Base-by-base conservation (phyloP, 2,329 filamentous ascomycete genomes). In the Microdochium paspali region DNA sequence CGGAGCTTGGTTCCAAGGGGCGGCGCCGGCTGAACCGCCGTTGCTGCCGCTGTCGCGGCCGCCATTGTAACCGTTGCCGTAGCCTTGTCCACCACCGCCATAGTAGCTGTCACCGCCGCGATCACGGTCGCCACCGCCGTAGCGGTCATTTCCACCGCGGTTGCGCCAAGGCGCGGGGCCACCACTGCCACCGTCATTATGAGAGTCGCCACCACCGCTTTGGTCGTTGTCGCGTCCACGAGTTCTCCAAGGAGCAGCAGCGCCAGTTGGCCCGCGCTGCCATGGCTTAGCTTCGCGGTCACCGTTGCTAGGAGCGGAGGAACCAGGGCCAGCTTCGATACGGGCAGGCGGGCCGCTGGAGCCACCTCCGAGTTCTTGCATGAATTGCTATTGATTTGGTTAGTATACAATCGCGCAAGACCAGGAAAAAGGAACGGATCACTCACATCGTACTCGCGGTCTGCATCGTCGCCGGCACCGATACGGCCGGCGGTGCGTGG, bases 291-390 rank as follows among this genome's bases (percentile, higher is more conserved):
- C 73, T 56, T 85, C 82, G 25, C 57, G 44, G 53, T 72, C 72
- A 49, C 68, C 70, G 48, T 61, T 66, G 51, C 65, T 80, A 67
- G 79, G 77, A 54, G 77, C 79, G 30, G 73, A 74, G 47, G n/a
- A n/a, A n/a, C 80, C 80, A 49, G 88, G 86, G 12, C 87, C 88
- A 53, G 85, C 88, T 69, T 95, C 93, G 61, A 98, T 95, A 53
- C 87, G 87, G 54, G 84, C 84, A 56, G 84, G 85, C 31, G 85
- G 78, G 47, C 72, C 76, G 48, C 71, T 67, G 47, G 82, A 77
- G 51, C 84, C 85, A 53, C 89, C 88, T 52, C 85, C 89, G 57
- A 97, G 80, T 75, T 97, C 93, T 79, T 94, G 86, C 90, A 98
- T 95, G 62, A 98, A 88, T 82, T 91, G 85, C 87, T 89, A 56